Evolutionary conservation across 805 yeast species (phyloP), one percentile per base, ranked within the genome.

Genomic region (Starmerella etchellsii): DNA sequence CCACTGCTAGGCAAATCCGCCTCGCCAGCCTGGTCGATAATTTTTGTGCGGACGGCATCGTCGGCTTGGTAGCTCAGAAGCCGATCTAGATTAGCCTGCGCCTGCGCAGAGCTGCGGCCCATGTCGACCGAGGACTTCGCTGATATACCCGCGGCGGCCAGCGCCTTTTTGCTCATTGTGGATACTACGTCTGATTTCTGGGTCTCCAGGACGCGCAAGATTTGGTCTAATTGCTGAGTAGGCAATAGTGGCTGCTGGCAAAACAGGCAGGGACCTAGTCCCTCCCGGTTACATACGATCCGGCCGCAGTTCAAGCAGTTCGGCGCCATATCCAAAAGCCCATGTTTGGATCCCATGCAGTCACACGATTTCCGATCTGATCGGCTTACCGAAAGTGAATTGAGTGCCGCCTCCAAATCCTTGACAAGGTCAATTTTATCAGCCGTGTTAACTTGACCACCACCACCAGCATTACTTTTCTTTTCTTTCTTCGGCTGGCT

Each of bases 301-400:
- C 85, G 82, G 10, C 99, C 99, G 58, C 99, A 91, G 44, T 80
- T 76, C 31, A 91, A 61, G 54, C 99, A 91, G 57, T 91, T 91
- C 1, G 98, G 97, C 2, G 93, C 91, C 48, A 80, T 70, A 42
- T 82, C 93, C 47, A 84, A 80, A 24, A 91, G 62, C 3, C 95
- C 94, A 55, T 91, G 98, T 44, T 81, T 66, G 0, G 80, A 72
- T 1, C 88, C 96, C 75, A 78, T 81, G 55, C 97, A 87, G 47
- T 78, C 73, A 56, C 97, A 87, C 4, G 52, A 55, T 16, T 65
- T 56, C 57, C 55, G 73, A 53, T 45, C 49, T 51, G 34, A 22
- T 3, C 35, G 7, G 7, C 56, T 54, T 4, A 68, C 47, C 47
- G 80, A 78, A 50, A 76, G 54, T 43, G 73, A 69, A 47, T 65